Percentiles rank a stretch among this genome's conserved stretches.
These are phyloP conservation scores for Penicillium brevicompactum DNA, from an alignment of 2,329 filamentous ascomycete genomes.

Conservation along the genomic window DNA sequence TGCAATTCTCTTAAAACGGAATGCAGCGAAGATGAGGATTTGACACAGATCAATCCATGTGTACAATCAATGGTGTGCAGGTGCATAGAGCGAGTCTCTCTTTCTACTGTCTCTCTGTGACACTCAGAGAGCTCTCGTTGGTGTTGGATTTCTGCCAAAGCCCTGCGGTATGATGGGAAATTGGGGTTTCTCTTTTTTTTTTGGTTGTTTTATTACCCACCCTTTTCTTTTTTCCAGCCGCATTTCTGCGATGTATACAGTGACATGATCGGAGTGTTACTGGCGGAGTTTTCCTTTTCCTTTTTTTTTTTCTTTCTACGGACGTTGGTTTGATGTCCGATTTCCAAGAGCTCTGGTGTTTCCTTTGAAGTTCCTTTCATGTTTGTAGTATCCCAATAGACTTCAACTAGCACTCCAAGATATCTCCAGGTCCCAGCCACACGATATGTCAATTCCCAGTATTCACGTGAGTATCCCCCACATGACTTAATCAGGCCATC, in stretches of 20 bases:
- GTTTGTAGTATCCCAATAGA: slow-evolving; percentile 28
- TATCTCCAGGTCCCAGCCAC: no score
- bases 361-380: slow-evolving; percentile 19
- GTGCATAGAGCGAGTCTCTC: neutral
- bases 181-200: neutral
- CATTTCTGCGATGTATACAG: slow-evolving; percentile 17
- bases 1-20: slow-evolving; percentile 6
- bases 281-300: slow-evolving; percentile 12
- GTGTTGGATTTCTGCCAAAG: slow-evolving; percentile 23
- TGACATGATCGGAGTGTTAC: slow-evolving; percentile 13
- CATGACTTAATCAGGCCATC: no score
- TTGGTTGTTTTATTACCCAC: slow-evolving; percentile 16
- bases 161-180: slow-evolving; percentile 11
- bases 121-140: slow-evolving; percentile 38
- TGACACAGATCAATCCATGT: neutral
- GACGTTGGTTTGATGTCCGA: slow-evolving; percentile 27
- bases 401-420: neutral
- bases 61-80: neutral
- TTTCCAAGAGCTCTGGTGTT: slow-evolving; percentile 30
- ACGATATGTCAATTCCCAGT: no score
- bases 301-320: slow-evolving; percentile 11
- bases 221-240: slow-evolving; percentile 11
- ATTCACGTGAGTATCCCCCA: slow-evolving; percentile 1
- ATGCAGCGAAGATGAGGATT: neutral
- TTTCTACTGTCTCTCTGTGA: slow-evolving; percentile 21